phyloP scores from a whole-genome alignment of 2,329 filamentous ascomycete genomes.

The Ceratocystis smalleyi region DNA sequence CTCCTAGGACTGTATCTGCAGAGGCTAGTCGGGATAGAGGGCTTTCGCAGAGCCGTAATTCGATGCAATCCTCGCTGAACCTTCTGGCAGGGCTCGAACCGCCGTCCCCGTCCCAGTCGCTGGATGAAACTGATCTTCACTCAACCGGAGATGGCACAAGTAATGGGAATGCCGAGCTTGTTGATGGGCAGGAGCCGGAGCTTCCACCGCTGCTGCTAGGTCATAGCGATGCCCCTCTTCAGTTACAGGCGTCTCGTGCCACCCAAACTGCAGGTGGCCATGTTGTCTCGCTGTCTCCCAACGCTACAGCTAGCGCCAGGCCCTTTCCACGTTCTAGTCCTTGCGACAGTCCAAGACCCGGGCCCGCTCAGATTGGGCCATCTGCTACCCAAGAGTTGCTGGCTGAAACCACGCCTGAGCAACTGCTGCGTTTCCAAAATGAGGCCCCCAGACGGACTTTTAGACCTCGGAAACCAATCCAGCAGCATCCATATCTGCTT shows the following conservation, averaged over 20 bases:
- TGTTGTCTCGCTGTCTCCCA: neutral
- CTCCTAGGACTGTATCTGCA: neutral
- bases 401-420: constrained; percentile 2
- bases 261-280: neutral
- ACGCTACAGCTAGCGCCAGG: neutral
- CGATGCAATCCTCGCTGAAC: neutral
- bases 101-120: neutral
- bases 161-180: neutral
- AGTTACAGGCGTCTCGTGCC: neutral
- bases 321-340: neutral
- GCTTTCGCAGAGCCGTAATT: neutral
- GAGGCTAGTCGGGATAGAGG: neutral
- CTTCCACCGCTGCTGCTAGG: neutral
- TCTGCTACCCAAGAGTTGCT: neutral
- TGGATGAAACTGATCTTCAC: neutral
- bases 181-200: neutral
- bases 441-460: constrained; percentile 29
- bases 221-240: neutral
- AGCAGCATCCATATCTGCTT: constrained; percentile 43
- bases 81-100: neutral
- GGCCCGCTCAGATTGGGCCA: neutral
- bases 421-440: constrained; percentile 5
- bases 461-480: constrained; percentile 45
- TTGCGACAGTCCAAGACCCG: neutral
- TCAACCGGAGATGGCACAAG: neutral